These are phyloP conservation scores for Elsinoe ampelina DNA, from an alignment of 2,329 filamentous ascomycete genomes.

Conservation along the genomic window DNA sequence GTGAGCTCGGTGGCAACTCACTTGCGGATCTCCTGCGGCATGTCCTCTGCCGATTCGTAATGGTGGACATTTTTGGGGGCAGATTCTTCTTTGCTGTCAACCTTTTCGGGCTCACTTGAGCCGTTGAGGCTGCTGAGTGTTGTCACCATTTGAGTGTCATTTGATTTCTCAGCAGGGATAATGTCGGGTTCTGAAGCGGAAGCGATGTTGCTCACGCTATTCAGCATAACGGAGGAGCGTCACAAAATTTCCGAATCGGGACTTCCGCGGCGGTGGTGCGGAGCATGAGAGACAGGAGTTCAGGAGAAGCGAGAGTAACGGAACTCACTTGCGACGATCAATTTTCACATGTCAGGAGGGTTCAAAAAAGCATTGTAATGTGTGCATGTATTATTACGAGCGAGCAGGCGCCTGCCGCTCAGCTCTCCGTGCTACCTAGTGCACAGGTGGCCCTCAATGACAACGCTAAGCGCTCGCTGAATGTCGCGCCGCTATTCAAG, in stretches of 20 bases:
- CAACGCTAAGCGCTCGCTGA: slow-evolving; percentile 7
- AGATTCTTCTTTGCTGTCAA: slow-evolving; percentile 24
- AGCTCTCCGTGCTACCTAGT: slow-evolving; percentile 12
- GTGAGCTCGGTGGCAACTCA: slow-evolving; percentile 32
- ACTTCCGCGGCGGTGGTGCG: background rate
- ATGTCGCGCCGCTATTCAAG: background rate
- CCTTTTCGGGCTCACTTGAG: background rate
- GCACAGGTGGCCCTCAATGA: slow-evolving; percentile 2
- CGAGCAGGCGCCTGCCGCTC: slow-evolving; percentile 14
- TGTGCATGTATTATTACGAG: slow-evolving; percentile 9
- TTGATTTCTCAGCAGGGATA: background rate
- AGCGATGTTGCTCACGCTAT: background rate
- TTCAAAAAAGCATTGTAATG: background rate
- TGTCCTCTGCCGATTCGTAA: slow-evolving; percentile 59
- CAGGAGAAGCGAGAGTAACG: background rate
- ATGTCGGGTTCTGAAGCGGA: background rate
- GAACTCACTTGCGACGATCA: background rate
- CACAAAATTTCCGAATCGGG: slow-evolving; percentile 1
- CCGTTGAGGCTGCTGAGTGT: slow-evolving; percentile 4
- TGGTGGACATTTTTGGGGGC: slow-evolving; percentile 62
- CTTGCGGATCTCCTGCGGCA: slow-evolving; percentile 81
- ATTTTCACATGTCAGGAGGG: background rate
- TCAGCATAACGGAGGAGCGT: background rate
- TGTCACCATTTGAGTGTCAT: background rate
- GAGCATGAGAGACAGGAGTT: background rate